Evolutionary conservation across 2,329 filamentous ascomycete species (phyloP), one percentile per base, ranked within the genome.

Genomic region (Stachybotrys echinatus): DNA sequence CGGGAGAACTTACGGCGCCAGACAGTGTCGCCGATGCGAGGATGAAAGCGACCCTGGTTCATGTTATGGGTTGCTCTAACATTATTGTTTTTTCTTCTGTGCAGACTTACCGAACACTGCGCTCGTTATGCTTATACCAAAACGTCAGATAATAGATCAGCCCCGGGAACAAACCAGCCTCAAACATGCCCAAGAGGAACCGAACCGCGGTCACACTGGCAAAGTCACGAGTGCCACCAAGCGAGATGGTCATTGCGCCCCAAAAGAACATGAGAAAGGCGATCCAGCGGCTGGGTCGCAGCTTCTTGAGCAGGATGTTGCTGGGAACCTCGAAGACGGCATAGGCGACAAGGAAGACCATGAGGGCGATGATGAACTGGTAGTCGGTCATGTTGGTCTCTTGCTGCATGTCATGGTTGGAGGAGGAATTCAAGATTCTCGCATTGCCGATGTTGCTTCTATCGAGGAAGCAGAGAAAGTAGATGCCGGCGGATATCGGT

Each of bases 51-150:
- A 89, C 83, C 5, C 87, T 67, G 8, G 20, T n/a, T n/a, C n/a
- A n/a, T n/a, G n/a, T n/a, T n/a, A n/a, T n/a, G n/a, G n/a, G n/a
- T n/a, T n/a, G n/a, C n/a, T 42, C 39, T 12, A 42, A 10, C 12
- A 23, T 45, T 5, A 45, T 20, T 17, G 20, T 45, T 23, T 6
- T 7, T 17, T 31, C 7, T 48, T 42, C 18, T 45, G 20, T 3
- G 27, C 3, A 23, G 19, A 59, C 63, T 53, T 48, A 67, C 63
- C 67, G 77, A n/a, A 89, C 68, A 20, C 84, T 86, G 4, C 88
- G 76, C 66, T 91, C 87, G 18, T 81, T 76, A 56, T 82, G 80
- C 42, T 78, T 83, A 65, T 91, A 91, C 76, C 88, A 90, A 53
- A 89, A 81, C 0, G 87, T 89, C 45, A 91, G 70, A 57, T 88